phyloP scores from a whole-genome alignment of 495 filamentous ascomycete genomes.

The Penicillium malachiteum region DNA sequence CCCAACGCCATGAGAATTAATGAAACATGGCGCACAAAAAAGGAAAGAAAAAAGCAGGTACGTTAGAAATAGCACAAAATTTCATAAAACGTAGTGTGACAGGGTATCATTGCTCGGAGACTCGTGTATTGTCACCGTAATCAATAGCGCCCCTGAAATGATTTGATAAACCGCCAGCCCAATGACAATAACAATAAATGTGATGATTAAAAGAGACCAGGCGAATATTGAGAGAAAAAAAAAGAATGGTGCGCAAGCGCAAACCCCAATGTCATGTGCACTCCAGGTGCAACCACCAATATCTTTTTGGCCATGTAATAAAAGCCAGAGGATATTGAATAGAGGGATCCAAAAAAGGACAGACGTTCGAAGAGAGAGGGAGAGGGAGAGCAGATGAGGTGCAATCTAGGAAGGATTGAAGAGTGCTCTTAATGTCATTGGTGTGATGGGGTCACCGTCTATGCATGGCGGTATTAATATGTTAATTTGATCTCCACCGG shows the following conservation, averaged over 20 bases:
- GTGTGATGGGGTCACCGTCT: neutral
- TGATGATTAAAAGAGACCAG: neutral
- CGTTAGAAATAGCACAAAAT: slow-evolving; percentile 17
- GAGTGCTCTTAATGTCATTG: neutral
- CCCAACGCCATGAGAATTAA: slow-evolving; percentile 22
- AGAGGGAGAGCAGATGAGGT: neutral
- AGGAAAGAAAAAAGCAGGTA: slow-evolving; percentile 10
- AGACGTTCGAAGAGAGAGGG: neutral
- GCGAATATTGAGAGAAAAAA: neutral
- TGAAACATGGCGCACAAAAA: slow-evolving; percentile 6
- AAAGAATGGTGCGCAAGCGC: neutral
- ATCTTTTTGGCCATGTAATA: neutral
- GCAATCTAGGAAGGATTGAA: neutral
- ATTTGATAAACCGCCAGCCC: slow-evolving; percentile 15
- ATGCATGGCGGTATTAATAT: slow-evolving; percentile 25
- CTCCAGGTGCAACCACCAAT: slow-evolving; percentile 13
- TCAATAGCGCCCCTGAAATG: slow-evolving; percentile 36
- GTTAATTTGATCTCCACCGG: slow-evolving; percentile 41
- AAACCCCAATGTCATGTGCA: neutral
- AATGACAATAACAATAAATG: slow-evolving; percentile 19
- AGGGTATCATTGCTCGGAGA: slow-evolving; percentile 51
- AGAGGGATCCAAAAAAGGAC: neutral
- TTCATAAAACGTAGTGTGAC: slow-evolving; percentile 26
- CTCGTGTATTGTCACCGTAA: slow-evolving; percentile 49
- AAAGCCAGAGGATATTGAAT: neutral